Percentiles rank a stretch among this genome's conserved stretches.
These are phyloP conservation scores for Paraphoma chrysanthemicola DNA, from an alignment of 2,329 filamentous ascomycete species.

Conservation along the genomic window DNA sequence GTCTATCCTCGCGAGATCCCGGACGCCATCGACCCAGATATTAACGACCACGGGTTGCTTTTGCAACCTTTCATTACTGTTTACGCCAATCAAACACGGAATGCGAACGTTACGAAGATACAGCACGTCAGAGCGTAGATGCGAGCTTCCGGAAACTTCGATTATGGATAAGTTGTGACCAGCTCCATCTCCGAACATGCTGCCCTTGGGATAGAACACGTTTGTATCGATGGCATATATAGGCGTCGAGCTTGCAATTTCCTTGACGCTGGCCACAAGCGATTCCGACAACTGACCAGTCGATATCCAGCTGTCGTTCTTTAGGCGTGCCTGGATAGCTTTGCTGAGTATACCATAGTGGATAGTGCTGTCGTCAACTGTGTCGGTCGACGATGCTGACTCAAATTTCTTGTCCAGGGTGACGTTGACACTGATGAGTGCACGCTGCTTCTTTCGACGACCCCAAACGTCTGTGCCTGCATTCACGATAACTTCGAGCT, in stretches of 20 bases:
- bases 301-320: constrained; percentile 34
- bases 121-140: constrained; percentile 44
- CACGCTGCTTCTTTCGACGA: constrained; percentile 67
- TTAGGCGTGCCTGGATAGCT: constrained; percentile 61
- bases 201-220: constrained; percentile 71
- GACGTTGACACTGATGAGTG: constrained; percentile 66
- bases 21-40: constrained; percentile 65
- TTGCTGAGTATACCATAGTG: constrained; percentile 79
- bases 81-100: constrained; percentile 75
- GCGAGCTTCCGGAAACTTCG: constrained; percentile 18
- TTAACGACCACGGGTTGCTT: constrained; percentile 72
- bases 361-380: constrained; percentile 72
- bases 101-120: constrained; percentile 66
- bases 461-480: constrained; percentile 75
- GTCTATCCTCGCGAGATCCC: constrained; percentile 52
- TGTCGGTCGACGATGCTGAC: constrained; percentile 65
- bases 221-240: constrained; percentile 58
- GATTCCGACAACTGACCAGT: constrained; percentile 27
- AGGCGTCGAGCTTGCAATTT: constrained; percentile 32
- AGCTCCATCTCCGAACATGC: constrained; percentile 68
- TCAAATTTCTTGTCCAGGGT: constrained; percentile 64
- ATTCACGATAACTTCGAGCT: constrained; percentile 64
- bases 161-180: constrained; percentile 52
- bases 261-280: constrained; percentile 22
- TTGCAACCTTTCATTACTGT: constrained; percentile 69